A percentile compares a stretch with the other conserved stretches of the same genome.
phyloP scores from a whole-genome alignment of 1,284 basidiomycete species.

The Heterobasidion parviporum region DNA sequence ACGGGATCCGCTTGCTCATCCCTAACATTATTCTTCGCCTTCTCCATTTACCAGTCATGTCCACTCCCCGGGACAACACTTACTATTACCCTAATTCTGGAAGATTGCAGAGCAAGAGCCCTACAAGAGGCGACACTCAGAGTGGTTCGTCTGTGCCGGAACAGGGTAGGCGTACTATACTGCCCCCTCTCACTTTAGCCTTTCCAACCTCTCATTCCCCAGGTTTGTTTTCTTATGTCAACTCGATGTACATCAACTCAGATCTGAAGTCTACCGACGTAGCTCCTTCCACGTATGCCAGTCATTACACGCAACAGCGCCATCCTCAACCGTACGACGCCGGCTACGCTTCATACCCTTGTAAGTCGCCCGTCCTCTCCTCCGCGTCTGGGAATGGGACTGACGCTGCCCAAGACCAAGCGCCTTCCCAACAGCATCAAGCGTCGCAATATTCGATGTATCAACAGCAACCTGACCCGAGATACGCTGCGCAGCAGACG shows the following conservation, averaged over 20 bases:
- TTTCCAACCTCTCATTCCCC: conserved; percentile 81
- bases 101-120: conserved; percentile 48
- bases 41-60: conserved; percentile 47
- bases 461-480: conserved; percentile 42
- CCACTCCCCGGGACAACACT: conserved; percentile 53
- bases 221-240: conserved; percentile 58
- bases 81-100: conserved; percentile 47
- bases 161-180: conserved; percentile 81
- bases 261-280: conserved; percentile 4
- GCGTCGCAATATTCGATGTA: conserved; percentile 41
- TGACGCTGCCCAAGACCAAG: conserved; percentile 1
- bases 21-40: conserved; percentile 46
- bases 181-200: conserved; percentile 75
- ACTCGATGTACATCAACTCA: conserved; percentile 8
- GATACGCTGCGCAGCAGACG: conserved; percentile 40
- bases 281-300: conserved; percentile 7
- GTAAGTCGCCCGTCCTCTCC: neutral
- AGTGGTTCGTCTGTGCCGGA: conserved; percentile 50
- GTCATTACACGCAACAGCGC: conserved; percentile 8
- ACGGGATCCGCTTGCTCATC: conserved; percentile 19
- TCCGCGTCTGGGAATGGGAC: too few species aligned
- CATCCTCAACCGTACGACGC: conserved; percentile 4
- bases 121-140: conserved; percentile 42
- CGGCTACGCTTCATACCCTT: conserved; percentile 2
- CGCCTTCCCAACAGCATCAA: conserved; percentile 25